Conservation (phyloP, 2,329 filamentous ascomycete species). For the Chaetomiaceae sp. region DNA sequence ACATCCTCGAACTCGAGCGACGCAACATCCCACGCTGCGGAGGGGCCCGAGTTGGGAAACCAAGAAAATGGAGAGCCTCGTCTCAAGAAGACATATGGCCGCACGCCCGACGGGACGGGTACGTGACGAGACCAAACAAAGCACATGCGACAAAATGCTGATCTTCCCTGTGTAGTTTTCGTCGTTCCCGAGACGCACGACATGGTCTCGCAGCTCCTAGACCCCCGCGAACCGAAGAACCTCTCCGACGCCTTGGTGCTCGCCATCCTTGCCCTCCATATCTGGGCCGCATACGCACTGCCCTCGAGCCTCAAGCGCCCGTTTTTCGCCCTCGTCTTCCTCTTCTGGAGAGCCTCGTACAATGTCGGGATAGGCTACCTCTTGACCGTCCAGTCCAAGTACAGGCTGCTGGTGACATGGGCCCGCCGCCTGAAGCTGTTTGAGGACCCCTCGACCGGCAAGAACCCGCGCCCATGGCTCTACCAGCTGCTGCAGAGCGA, state of each 20-base stretch:
- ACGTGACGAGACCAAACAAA: conserved; percentile 37
- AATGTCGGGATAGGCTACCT: conserved; percentile 92
- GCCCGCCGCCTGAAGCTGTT: conserved; percentile 83
- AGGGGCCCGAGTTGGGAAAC: background rate
- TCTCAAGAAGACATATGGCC: conserved; percentile 75
- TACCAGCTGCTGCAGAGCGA: conserved; percentile 83
- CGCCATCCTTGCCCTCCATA: conserved; percentile 69
- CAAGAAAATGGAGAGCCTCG: conserved; percentile 8
- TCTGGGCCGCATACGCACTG: conserved; percentile 68
- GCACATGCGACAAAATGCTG: background rate
- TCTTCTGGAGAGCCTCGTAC: conserved; percentile 90
- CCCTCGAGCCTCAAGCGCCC: conserved; percentile 67
- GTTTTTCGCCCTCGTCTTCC: conserved; percentile 75
- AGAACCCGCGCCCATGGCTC: conserved; percentile 76
- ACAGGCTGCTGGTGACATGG: conserved; percentile 81
- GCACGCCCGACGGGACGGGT: conserved; percentile 88
- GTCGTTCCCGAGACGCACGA: conserved; percentile 94
- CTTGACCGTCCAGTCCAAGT: conserved; percentile 83
- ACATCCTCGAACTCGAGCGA: conserved; percentile 5
- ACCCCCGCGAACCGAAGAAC: conserved; percentile 93
- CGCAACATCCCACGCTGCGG: background rate
- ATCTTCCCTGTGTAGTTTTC: conserved; percentile 61
- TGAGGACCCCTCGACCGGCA: conserved; percentile 72
- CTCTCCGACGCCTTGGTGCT: conserved; percentile 79
- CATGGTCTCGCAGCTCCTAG: conserved; percentile 96